Base-by-base conservation (phyloP, 1,284 basidiomycete genomes). In the Cryptococcus amylolentus region DNA sequence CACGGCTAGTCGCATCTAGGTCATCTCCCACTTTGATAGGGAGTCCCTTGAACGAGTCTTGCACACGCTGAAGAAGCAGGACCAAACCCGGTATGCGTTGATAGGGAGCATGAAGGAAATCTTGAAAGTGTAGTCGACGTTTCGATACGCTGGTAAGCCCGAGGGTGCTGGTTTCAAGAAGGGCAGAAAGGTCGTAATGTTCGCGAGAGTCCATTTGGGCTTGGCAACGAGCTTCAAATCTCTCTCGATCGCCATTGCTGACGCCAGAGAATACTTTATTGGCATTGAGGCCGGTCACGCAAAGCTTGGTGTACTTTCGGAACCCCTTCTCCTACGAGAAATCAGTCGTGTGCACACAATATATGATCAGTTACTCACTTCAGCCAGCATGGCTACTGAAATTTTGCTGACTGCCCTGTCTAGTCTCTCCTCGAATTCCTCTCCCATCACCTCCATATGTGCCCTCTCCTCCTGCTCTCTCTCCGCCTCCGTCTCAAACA, bases 31-130 rank as follows among this genome's bases (percentile, higher is more conserved):
- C 42, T 20, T 44, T 44, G 14, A 44, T 26, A 18, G 31, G 31
- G 2, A 35, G 3, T 10, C 31, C 31, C 31, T 8, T 18, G 41
- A 13, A 39, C 5, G 37, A 45, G 27, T 39, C 35, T 39, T 27
- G n/a, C 9, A 54, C 48, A 37, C 46, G 57, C 16, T 38, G 39
- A 18, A 52, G 42, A 12, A 49, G 48, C n/a, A 55, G 50, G 23
- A 52, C 44, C 70, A 96, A 96, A 66, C 87, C 89, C 81, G 91
- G 93, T 46, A 94, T 86, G 42, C 91, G 81, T 75, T 94, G 91
- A 18, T 92, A 82, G 5, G 91, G 91, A 14, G 41, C 16, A 28
- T 46, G 20, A 23, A 46, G 45, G 26, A 23, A 46, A 10, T 46
- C 45, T 16, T 18, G 9, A 27, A 46, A 46, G 18, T 28, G 23